Evolutionary conservation across 2,329 filamentous ascomycete genomes (phyloP).

Genomic region (Diaporthe nobilis): DNA sequence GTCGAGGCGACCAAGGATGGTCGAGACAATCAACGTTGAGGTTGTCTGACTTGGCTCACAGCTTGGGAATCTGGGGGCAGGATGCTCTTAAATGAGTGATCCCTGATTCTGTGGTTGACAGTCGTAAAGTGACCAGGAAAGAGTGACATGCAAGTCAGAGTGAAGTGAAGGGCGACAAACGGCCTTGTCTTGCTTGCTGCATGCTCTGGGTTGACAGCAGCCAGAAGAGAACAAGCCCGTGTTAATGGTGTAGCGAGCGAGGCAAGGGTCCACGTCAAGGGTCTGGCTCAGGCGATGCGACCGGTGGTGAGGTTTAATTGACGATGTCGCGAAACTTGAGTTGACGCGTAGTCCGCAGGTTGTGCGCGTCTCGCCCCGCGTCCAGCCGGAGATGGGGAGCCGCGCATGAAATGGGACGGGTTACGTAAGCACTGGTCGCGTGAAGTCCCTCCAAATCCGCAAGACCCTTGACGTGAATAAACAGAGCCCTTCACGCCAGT

Average conservation of each 20-base stretch:
- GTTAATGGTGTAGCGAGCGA: background rate
- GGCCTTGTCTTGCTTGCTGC: background rate
- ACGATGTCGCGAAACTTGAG: constrained; percentile 32
- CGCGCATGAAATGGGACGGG: background rate
- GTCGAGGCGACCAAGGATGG: background rate
- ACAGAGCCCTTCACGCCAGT: background rate
- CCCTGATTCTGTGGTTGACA: background rate
- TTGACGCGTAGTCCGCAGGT: constrained; percentile 27
- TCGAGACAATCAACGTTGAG: background rate
- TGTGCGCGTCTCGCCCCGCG: constrained; percentile 31
- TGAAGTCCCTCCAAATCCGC: too few relatives aligned
- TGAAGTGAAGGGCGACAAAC: constrained; percentile 9
- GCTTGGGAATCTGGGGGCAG: background rate
- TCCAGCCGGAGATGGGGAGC: constrained; percentile 6
- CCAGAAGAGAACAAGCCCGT: background rate
- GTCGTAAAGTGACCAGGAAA: background rate
- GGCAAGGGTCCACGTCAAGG: background rate
- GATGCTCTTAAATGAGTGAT: background rate
- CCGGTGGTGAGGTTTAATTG: constrained; percentile 25
- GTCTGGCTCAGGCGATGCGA: background rate
- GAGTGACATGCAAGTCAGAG: constrained; percentile 4
- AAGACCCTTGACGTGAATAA: background rate
- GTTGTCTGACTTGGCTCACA: background rate
- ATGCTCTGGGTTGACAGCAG: constrained; percentile 24
- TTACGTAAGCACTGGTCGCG: background rate